Conservation (phyloP, 192 early-diverging fungal species). For the Coemansia sp. region DNA sequence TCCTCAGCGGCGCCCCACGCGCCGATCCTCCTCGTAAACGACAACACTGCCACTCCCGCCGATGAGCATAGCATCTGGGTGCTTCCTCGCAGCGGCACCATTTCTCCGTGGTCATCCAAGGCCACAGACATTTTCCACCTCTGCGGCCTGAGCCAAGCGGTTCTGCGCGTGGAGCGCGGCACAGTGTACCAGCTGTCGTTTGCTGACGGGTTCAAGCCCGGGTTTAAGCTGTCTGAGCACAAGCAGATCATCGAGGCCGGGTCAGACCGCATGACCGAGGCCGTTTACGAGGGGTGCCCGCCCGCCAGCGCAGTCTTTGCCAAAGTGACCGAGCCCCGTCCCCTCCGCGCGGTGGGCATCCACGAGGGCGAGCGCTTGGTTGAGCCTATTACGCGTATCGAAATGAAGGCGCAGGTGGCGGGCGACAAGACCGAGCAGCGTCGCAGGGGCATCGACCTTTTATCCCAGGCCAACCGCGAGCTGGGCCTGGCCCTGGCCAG, state of each 20-base stretch:
- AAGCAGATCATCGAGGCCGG: conserved; percentile 55
- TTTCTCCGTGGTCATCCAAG: conserved; percentile 99
- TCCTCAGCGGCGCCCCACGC: conserved; percentile 15
- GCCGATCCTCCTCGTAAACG: conserved; percentile 30
- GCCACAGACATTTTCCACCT: conserved; percentile 96
- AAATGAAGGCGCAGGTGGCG: neutral
- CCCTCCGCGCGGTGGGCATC: conserved; percentile 65
- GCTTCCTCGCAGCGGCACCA: conserved; percentile 92
- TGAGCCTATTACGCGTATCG: conserved; percentile 37
- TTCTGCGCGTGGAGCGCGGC: conserved; percentile 90
- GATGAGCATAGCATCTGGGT: conserved; percentile 61
- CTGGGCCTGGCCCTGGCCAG: conserved; percentile 94
- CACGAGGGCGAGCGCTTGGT: conserved; percentile 23
- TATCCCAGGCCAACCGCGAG: conserved; percentile 81
- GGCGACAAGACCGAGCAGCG: neutral
- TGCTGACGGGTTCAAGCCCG: conserved; percentile 30
- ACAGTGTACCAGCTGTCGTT: conserved; percentile 69
- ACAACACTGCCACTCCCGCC: neutral
- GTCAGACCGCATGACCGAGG: conserved; percentile 97
- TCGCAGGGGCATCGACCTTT: conserved; percentile 52
- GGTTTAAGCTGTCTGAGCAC: conserved; percentile 52
- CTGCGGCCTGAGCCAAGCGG: conserved; percentile 76
- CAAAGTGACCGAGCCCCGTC: conserved; percentile 54
- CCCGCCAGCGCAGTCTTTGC: conserved; percentile 69
- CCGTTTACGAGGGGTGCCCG: conserved; percentile 68